Evolutionary conservation across 2,329 filamentous ascomycete genomes (phyloP), one percentile per base, ranked within the genome.

Genomic region (Basipetospora sp.): DNA sequence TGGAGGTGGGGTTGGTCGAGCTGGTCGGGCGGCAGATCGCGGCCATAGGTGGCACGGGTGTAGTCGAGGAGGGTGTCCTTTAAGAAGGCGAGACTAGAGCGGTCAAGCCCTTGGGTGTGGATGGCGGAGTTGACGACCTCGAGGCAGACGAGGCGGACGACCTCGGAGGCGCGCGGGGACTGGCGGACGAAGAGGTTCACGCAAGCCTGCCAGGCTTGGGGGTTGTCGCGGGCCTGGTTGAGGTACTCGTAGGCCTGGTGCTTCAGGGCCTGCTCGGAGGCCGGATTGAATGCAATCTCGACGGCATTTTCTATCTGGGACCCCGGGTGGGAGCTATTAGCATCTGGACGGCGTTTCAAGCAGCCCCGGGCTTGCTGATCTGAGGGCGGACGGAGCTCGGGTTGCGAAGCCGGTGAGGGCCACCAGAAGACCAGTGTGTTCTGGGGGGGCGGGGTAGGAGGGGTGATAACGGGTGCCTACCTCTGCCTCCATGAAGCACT

Each of bases 101-200:
- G 61, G 50, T 93, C 82, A 47, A 94, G 71, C 29, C 77, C 66
- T 48, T 84, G 81, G 31, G 75, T 77, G 52, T 92, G 82, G 33
- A 94, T 76, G 34, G 86, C 85, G 62, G 82, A 85, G 61, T 94
- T 96, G 58, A 98, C 77, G 35, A 94, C 77, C 54, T 98, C 90
- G 45, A 98, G 73, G 45, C 82, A 84, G 43, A 90, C 81, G 55
- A 94, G 74, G 37, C 90, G 83, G 36, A 92, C 80, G 38, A 94
- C 77, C 48, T 94, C 87, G 45, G 80, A 77, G 36, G 78, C 65
- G 44, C 74, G 75, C 34, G 84, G 85, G 11, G 33, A 31, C 18
- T 70, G 70, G 54, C 83, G 76, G 39, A 77, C 82, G 63, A 96
- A 96, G 48, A 98, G 77, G 26, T 73, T 64, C 38, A 90, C 75